phyloP scores from a whole-genome alignment of 306 rosid genomes.

The Ochetophila trinervis region DNA sequence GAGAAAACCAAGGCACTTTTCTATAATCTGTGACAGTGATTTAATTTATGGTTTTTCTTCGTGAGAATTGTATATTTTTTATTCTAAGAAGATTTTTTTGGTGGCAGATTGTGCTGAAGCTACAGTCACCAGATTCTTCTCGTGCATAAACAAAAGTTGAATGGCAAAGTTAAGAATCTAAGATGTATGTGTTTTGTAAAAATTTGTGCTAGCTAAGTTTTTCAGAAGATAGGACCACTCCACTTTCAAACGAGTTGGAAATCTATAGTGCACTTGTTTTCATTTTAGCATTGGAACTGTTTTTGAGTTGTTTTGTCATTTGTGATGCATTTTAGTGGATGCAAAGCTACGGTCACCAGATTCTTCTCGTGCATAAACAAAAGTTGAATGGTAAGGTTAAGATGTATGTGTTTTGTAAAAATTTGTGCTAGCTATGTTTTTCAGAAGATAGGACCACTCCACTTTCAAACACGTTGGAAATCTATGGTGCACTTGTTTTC shows the following conservation, averaged over 20 bases:
- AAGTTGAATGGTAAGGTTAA: not conserved
- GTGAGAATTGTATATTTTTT: not conserved
- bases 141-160: not conserved
- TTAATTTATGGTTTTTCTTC: not conserved
- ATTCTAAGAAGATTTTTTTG: not conserved
- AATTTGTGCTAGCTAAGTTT: no score
- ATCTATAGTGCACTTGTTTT: no score
- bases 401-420: not conserved
- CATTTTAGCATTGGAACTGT: no score
- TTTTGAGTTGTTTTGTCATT: no score
- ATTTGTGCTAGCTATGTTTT: no score
- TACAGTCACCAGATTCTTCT: not conserved
- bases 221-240: no score
- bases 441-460: no score
- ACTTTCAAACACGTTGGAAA: no score
- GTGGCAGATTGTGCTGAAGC: constrained; percentile 11
- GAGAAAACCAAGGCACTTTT: constrained; percentile 25
- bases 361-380: not conserved
- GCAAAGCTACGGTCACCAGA: constrained; percentile 5
- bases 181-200: not conserved
- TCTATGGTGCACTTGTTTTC: no score
- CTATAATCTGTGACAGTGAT: not conserved
- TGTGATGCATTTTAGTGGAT: no score
- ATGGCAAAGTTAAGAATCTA: not conserved
- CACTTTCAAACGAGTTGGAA: no score